Evolutionary conservation across 2,329 filamentous ascomycete species (phyloP), one percentile per base, ranked within the genome.

Genomic region (Tolypocladium guangdongense): DNA sequence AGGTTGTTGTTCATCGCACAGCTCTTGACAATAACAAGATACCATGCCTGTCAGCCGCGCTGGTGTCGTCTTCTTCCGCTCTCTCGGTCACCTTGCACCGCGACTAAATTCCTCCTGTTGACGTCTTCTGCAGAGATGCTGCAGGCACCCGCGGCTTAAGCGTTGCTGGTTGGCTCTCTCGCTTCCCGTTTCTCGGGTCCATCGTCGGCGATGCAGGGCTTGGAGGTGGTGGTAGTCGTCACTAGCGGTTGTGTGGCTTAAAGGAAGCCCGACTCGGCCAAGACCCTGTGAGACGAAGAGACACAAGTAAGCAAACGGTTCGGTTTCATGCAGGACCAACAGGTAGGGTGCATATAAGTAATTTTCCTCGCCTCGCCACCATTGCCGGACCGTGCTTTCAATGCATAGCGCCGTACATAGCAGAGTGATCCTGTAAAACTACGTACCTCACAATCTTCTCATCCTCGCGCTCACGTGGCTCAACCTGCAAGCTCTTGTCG

Each of bases 361-460:
- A 27, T 11, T 49, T 22, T 20, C 7, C 24, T 27, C 11, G 20
- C 32, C 38, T 55, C 14, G n/a, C 45, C 35, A 10, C 20, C 49
- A 43, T 27, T 27, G 12, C 14, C 22, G 12, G 14, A 18, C 41
- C 8, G 10, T 14, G 38, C 47, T 27, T n/a, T 35, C 37, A 41
- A 50, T 54, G 48, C 47, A 43, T 27, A 27, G 41, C 56, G 43
- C 59, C 59, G 32, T 63, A 62, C 35, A 55, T 57, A 49, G 58
- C 57, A 51, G 60, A 58, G 33, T 61, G 61, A 54, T 62, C 56
- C 57, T 57, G 60, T 55, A 63, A 60, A 59, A 63, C 51, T 59
- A 78, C 82, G 65, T 84, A 95, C 91, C 93, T 95, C 68, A 96
- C 92, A 78, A 99, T 97, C 80, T 97, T 97, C 75, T 99, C 93